A percentile compares a stretch with the other conserved stretches of the same genome.
These are phyloP conservation scores for Serendipita sp. DNA, from an alignment of 768 basidiomycete species.

Conservation along the genomic window DNA sequence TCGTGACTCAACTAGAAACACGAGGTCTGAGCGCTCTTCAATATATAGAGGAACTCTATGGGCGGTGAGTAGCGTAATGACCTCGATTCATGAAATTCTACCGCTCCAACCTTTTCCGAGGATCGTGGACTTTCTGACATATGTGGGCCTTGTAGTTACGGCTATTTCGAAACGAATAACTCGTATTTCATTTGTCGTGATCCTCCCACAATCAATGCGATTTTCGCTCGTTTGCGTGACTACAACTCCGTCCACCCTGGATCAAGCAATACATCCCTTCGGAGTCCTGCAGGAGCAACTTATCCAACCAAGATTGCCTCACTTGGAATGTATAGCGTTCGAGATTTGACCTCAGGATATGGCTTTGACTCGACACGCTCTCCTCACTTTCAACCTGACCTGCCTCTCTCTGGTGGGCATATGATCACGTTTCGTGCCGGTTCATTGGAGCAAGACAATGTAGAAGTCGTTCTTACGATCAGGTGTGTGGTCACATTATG, in stretches of 20 bases:
- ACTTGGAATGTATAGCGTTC: conserved; percentile 41
- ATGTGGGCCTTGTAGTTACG: conserved; percentile 35
- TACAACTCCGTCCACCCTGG: conserved; percentile 25
- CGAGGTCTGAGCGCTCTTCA: conserved; percentile 38
- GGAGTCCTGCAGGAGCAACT: conserved; percentile 15
- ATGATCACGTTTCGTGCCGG: conserved; percentile 70
- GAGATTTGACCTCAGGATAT: conserved; percentile 57
- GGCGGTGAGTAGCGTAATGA: conserved; percentile 11
- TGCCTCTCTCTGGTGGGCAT: conserved; percentile 63
- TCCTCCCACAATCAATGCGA: conserved; percentile 43
- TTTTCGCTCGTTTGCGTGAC: conserved; percentile 52
- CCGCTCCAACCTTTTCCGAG: neutral
- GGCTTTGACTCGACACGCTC: conserved; percentile 57
- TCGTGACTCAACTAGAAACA: conserved; percentile 36
- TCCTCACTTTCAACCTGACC: conserved; percentile 41
- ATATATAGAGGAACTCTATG: conserved; percentile 35
- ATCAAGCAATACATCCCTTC: conserved; percentile 15
- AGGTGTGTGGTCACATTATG: conserved; percentile 28
- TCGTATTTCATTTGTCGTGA: conserved; percentile 60
- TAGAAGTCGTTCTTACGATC: conserved; percentile 49
- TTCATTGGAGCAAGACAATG: conserved; percentile 22
- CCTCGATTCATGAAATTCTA: neutral
- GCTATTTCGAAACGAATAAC: conserved; percentile 72
- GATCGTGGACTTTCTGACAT: neutral
- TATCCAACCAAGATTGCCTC: conserved; percentile 52